These are phyloP conservation scores for Colletotrichum australisinense DNA, from an alignment of 2,329 filamentous ascomycete species.

Conservation along the genomic window DNA sequence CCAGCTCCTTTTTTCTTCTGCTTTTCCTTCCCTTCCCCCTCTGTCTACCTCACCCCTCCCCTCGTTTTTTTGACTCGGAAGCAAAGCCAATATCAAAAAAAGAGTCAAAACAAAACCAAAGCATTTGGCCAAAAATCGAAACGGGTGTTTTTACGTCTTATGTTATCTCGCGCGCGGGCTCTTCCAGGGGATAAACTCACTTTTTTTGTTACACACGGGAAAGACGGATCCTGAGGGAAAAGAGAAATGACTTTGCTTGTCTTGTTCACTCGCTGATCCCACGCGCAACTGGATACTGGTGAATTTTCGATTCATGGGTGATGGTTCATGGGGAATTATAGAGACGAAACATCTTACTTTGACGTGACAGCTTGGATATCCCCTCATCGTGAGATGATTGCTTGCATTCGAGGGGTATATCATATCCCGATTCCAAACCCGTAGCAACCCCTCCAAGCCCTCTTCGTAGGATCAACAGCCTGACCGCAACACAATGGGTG, in stretches of 20 bases:
- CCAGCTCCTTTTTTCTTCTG: not conserved
- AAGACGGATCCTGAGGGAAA: slow-evolving; percentile 27
- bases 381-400: too few species aligned
- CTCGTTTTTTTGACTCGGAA: slow-evolving; percentile 25
- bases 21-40: slow-evolving; percentile 3
- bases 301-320: not conserved
- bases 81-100: slow-evolving; percentile 35
- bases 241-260: slow-evolving; percentile 29
- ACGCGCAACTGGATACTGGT: not conserved
- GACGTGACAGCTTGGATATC: not conserved
- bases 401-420: too few species aligned
- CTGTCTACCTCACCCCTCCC: not conserved
- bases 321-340: too few species aligned
- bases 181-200: not conserved
- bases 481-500: not conserved
- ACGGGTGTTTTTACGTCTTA: slow-evolving; percentile 23
- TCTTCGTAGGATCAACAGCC: not conserved
- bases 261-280: slow-evolving; percentile 4
- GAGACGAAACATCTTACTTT: not conserved
- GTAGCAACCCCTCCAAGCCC: not conserved
- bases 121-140: slow-evolving; percentile 1
- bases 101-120: slow-evolving; percentile 32
- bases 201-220: slow-evolving; percentile 22
- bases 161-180: slow-evolving; percentile 19
- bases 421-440: too few species aligned